Percentiles rank a stretch among this genome's conserved stretches.
Evolutionary conservation across 306 rosid species (phyloP).

Genomic region (Glycine tomentella): DNA sequence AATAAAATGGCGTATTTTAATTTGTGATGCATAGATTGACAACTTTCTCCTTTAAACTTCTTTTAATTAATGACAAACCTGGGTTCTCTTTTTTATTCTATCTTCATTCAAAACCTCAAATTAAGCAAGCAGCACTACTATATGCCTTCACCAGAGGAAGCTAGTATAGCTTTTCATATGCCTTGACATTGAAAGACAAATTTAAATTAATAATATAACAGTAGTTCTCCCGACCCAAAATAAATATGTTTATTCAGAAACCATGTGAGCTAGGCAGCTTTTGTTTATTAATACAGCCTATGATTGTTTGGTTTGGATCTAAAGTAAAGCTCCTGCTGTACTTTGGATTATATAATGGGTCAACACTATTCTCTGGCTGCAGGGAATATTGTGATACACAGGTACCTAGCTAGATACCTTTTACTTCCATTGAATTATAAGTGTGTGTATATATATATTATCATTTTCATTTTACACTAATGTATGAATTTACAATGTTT

Average conservation of each 20-base stretch:
- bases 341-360: constrained; percentile 21
- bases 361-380: background rate
- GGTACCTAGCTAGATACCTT: background rate
- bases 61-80: background rate
- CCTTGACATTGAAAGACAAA: constrained; percentile 10
- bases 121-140: background rate
- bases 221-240: background rate
- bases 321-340: constrained; percentile 23
- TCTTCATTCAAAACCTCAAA: background rate
- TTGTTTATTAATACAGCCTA: constrained; percentile 20
- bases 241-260: constrained; percentile 1
- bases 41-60: too few relatives aligned
- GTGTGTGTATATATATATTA: too few relatives aligned
- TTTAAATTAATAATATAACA: background rate
- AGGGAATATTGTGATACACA: background rate
- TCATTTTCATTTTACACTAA: too few relatives aligned
- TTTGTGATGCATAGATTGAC: too few relatives aligned
- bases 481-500: background rate
- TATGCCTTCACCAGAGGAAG: constrained; percentile 11
- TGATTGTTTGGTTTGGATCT: constrained; percentile 46
- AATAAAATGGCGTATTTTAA: too few relatives aligned
- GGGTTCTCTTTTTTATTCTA: background rate
- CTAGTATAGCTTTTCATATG: constrained; percentile 18
- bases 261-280: constrained; percentile 49
- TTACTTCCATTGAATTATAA: background rate